A percentile compares a stretch with the other conserved stretches of the same genome.
phyloP scores from a whole-genome alignment of 2,329 filamentous ascomycete genomes.

The Aspergillus hiratsukae region DNA sequence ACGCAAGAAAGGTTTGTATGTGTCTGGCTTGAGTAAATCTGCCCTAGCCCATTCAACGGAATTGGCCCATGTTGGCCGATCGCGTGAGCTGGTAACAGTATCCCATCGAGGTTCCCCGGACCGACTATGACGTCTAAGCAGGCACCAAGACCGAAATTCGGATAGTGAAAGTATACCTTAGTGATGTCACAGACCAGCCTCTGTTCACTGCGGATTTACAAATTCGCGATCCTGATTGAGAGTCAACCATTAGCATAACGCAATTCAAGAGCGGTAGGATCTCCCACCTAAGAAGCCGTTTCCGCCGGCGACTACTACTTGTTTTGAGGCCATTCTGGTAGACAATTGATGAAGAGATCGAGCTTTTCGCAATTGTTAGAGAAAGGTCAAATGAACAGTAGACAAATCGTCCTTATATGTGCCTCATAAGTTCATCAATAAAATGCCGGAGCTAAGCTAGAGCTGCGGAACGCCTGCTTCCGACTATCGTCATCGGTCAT shows the following conservation, averaged over 20 bases:
- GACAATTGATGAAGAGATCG: not conserved
- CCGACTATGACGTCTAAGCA: conserved; percentile 54
- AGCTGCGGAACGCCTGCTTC: not conserved
- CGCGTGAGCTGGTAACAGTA: conserved; percentile 64
- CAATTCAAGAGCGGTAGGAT: not conserved
- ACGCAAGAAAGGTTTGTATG: conserved; percentile 71
- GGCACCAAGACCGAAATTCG: not conserved
- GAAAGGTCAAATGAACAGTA: not conserved
- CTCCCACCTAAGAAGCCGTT: conserved; percentile 78
- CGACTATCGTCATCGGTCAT: not conserved
- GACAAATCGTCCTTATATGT: not conserved
- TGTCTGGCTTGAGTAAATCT: conserved; percentile 77
- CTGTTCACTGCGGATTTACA: conserved; percentile 82
- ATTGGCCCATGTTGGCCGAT: conserved; percentile 73
- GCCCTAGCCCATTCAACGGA: conserved; percentile 82
- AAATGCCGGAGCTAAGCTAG: not conserved
- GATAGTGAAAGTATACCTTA: conserved; percentile 60
- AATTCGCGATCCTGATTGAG: conserved; percentile 62
- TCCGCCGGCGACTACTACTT: conserved; percentile 85
- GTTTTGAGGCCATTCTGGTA: conserved; percentile 58
- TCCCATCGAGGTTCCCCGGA: conserved; percentile 88
- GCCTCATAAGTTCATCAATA: not conserved
- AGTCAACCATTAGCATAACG: not conserved
- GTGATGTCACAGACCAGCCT: conserved; percentile 87
- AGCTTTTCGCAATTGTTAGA: not conserved